These are phyloP conservation scores for Flagelloscypha sp. DNA, from an alignment of 768 basidiomycete species.

Conservation along the genomic window DNA sequence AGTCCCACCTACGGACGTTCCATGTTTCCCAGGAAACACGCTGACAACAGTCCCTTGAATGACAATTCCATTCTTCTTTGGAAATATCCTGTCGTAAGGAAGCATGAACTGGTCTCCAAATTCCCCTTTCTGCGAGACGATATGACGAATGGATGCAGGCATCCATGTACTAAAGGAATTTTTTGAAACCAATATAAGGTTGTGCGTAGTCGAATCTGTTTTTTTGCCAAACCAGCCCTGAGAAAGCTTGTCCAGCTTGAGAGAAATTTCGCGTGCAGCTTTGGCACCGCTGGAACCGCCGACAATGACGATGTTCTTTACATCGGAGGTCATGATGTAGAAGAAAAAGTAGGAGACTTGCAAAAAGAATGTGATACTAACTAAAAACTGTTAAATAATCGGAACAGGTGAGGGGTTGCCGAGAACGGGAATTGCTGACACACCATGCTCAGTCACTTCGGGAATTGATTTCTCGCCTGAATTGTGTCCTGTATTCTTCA, in stretches of 20 bases:
- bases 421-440: no score
- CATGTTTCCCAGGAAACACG: conserved; percentile 18
- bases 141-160: conserved; percentile 28
- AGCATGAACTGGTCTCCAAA: conserved; percentile 28
- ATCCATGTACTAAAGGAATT: conserved; percentile 28
- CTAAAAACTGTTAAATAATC: no score
- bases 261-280: conserved; percentile 26
- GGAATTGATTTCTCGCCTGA: no score
- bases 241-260: conserved; percentile 28
- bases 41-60: conserved; percentile 26
- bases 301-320: conserved; percentile 23
- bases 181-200: conserved; percentile 29
- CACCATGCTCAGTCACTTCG: no score
- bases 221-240: no score
- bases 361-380: no score
- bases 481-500: no score
- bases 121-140: conserved; percentile 22
- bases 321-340: no score
- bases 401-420: no score
- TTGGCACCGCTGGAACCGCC: conserved; percentile 28
- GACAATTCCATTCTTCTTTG: conserved; percentile 30
- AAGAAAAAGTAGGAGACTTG: no score
- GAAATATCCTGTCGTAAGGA: conserved; percentile 39
- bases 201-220: conserved; percentile 23
- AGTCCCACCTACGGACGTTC: conserved; percentile 26